Evolutionary conservation across 441 rosid species (phyloP).

Genomic region (Erodium trifolium): DNA sequence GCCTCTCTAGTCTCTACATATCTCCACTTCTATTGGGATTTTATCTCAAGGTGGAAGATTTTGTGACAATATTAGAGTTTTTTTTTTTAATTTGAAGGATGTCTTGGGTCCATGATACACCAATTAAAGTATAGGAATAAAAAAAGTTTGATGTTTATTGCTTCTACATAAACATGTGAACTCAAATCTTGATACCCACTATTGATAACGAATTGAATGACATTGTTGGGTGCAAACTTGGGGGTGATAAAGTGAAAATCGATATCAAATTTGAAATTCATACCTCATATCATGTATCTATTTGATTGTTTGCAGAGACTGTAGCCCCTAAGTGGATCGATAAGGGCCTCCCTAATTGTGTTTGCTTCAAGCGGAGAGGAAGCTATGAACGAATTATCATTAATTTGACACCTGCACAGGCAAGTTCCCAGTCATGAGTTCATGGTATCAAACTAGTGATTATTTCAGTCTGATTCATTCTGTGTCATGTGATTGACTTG

Average conservation of each 20-base stretch:
- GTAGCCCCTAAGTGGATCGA: constrained; percentile 25
- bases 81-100: no score
- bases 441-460: no score
- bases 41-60: no score
- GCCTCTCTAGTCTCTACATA: no score
- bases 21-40: no score
- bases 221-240: neutral
- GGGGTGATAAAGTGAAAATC: neutral
- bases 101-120: no score
- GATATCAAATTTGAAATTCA: neutral
- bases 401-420: constrained; percentile 20
- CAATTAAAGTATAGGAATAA: no score
- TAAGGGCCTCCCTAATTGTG: constrained; percentile 23
- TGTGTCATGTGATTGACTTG: neutral
- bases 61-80: no score
- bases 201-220: neutral
- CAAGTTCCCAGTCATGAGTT: constrained; percentile 7
- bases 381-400: constrained; percentile 20
- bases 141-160: no score
- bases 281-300: neutral
- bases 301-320: constrained; percentile 15
- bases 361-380: constrained; percentile 23
- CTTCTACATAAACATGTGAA: no score
- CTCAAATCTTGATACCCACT: no score
- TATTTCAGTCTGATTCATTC: no score